Base-by-base conservation (phyloP, 768 basidiomycete species). In the Cubamyces lactineus region DNA sequence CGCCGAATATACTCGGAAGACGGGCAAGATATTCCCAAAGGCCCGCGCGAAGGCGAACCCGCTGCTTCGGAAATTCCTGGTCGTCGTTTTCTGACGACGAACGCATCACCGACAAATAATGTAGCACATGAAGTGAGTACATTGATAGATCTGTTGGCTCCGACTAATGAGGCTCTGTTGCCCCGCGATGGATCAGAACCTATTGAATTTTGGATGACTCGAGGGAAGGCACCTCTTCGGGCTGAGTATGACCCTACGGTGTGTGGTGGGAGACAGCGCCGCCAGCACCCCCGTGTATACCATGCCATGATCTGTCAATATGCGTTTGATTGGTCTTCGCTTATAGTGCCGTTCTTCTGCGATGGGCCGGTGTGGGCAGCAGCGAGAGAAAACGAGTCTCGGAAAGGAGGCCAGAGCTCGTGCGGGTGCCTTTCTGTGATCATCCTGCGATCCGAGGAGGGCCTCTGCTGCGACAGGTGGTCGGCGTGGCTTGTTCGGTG, bases 21-120 rank as follows among this genome's bases (percentile, higher is more conserved):
- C 46, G 2, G 38, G 16, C 8, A 57, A 57, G 38, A 48, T 57
- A 2, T 57, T 57, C 21, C 46, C 46, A 0, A 57, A 57, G 46
- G 38, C 7, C 4, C n/a, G 39, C 16, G 57, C 57, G 11, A 57
- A 57, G 48, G 57, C 47, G 9, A 57, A 57, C 57, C 48, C 57
- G 3, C n/a, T 57, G 17, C 57, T 57, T 11, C 40, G 46, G 57
- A 48, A 57, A 6, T 57, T 57, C 39, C 48, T 57, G 9, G 24
- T 42, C 11, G 38, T 49, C n/a, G 57, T 57, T n/a, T 57, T 57
- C 19, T 13, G 19, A 1, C 17, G 23, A 13, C 9, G 34, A 11
- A 9, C 34, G 34, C 34, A 34, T 34, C n/a, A n/a, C n/a, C n/a
- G n/a, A n/a, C n/a, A n/a, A n/a, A n/a, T n/a, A n/a, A n/a, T n/a